phyloP scores from a whole-genome alignment of 1,284 basidiomycete species.

The Leccinum angustisporum region DNA sequence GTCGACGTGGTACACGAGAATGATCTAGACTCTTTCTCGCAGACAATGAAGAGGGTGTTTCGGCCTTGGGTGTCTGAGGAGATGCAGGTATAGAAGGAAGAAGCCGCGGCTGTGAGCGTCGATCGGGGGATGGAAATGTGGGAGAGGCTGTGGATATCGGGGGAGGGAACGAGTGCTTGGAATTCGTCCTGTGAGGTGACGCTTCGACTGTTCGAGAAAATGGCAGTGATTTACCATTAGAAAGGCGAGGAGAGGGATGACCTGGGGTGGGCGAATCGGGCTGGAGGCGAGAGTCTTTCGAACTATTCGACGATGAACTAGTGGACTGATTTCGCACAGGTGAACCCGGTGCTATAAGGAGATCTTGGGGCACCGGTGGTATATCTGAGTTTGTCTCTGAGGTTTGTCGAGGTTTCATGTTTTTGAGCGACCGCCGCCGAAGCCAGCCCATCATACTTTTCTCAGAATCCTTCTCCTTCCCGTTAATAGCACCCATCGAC shows the following conservation, averaged over 20 bases:
- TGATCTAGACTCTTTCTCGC: constrained; percentile 18
- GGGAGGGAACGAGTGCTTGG: constrained; percentile 30
- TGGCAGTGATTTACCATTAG: constrained; percentile 20
- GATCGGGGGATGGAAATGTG: constrained; percentile 16
- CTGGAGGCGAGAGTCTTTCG: constrained; percentile 25
- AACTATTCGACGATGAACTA: constrained; percentile 22
- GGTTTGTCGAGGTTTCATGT: constrained; percentile 23
- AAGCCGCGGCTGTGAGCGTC: constrained; percentile 15
- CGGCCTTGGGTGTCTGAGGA: constrained; percentile 21
- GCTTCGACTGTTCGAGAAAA: constrained; percentile 4
- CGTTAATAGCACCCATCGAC: constrained; percentile 28
- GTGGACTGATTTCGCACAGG: constrained; percentile 29
- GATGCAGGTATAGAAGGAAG: constrained; percentile 33
- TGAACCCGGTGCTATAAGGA: constrained; percentile 18
- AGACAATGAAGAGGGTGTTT: constrained; percentile 9
- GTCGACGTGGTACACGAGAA: constrained; percentile 12
- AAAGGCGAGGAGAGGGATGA: constrained; percentile 13
- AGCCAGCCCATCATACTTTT: constrained; percentile 55
- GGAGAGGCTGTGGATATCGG: constrained; percentile 25
- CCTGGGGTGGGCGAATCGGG: constrained; percentile 24
- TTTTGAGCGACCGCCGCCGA: constrained; percentile 48
- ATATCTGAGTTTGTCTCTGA: constrained; percentile 21
- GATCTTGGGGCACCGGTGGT: constrained; percentile 16
- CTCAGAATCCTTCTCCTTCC: constrained; percentile 43
- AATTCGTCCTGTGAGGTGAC: constrained; percentile 13